These are phyloP conservation scores for Purshia tridentata DNA, from an alignment of 306 rosid species.

Conservation along the genomic window DNA sequence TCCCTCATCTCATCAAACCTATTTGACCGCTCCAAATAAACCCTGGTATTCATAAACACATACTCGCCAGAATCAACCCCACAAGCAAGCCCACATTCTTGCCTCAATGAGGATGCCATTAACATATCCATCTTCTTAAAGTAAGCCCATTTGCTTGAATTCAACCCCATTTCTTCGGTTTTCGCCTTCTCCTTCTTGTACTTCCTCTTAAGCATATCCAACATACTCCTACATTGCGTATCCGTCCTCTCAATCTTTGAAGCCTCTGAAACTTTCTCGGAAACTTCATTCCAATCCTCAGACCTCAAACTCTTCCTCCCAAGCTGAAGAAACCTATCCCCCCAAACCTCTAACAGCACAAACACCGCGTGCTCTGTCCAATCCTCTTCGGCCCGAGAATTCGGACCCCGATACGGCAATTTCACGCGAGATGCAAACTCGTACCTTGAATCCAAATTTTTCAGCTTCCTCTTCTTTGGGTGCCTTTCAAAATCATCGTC, in stretches of 20 bases:
- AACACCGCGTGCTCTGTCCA: slow-evolving; percentile 66
- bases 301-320: slow-evolving; percentile 85
- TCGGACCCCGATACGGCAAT: slow-evolving; percentile 15
- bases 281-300: slow-evolving; percentile 72
- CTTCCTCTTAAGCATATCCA: slow-evolving; percentile 66
- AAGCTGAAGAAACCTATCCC: slow-evolving; percentile 63
- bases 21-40: slow-evolving; percentile 71
- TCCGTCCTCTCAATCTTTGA: slow-evolving; percentile 45
- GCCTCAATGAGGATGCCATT: slow-evolving; percentile 61
- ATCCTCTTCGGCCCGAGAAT: slow-evolving; percentile 28
- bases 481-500: slow-evolving; percentile 40
- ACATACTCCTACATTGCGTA: slow-evolving; percentile 50
- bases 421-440: slow-evolving; percentile 49
- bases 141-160: slow-evolving; percentile 55
- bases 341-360: slow-evolving; percentile 76
- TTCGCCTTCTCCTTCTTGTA: slow-evolving; percentile 69
- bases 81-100: slow-evolving; percentile 67
- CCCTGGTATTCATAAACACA: slow-evolving; percentile 74
- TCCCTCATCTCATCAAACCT: slow-evolving; percentile 91
- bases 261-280: slow-evolving; percentile 65
- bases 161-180: slow-evolving; percentile 54
- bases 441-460: slow-evolving; percentile 40
- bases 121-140: slow-evolving; percentile 82
- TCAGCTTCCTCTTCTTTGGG: slow-evolving; percentile 56
- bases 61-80: slow-evolving; percentile 89